Conservation (phyloP, 768 basidiomycete species). For the Lanmaoa pseudosensibilis region DNA sequence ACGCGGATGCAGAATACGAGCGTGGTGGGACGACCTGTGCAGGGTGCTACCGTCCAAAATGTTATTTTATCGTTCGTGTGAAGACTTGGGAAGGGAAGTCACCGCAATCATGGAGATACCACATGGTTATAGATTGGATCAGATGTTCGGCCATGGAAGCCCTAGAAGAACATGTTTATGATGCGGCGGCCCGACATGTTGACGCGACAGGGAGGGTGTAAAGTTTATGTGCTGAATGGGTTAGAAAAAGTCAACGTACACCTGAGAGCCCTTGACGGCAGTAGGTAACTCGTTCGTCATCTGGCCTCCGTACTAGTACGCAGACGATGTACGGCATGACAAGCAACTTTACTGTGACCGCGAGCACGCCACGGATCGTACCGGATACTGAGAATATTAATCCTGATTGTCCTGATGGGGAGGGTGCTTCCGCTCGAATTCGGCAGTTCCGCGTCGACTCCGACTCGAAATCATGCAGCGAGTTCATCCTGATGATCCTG, state of each 20-base stretch:
- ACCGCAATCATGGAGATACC: not conserved
- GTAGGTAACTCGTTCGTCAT: not conserved
- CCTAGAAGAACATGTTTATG: not conserved
- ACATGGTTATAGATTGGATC: constrained; percentile 3
- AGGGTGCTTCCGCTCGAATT: not conserved
- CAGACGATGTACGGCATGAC: constrained; percentile 1
- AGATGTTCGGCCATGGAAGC: not conserved
- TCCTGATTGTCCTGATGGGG: not conserved
- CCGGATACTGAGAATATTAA: not conserved
- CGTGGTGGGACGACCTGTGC: not conserved
- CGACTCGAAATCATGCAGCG: constrained; percentile 7
- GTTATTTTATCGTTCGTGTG: constrained; percentile 4
- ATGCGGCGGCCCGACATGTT: constrained; percentile 1
- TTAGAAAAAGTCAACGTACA: not conserved
- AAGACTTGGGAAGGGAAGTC: not conserved
- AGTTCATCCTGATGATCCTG: not conserved
- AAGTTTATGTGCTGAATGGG: not conserved
- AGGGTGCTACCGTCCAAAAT: not conserved
- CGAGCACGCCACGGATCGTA: not conserved
- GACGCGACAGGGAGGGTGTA: not conserved
- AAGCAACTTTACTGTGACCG: constrained; percentile 2
- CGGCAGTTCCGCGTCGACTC: constrained; percentile 7
- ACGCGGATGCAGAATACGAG: not conserved
- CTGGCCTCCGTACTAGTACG: not conserved
- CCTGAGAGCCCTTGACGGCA: not conserved